A percentile compares a stretch with the other conserved stretches of the same genome.
These are phyloP conservation scores for Penicillium bialowiezense DNA, from an alignment of 495 filamentous ascomycete genomes.

Conservation along the genomic window DNA sequence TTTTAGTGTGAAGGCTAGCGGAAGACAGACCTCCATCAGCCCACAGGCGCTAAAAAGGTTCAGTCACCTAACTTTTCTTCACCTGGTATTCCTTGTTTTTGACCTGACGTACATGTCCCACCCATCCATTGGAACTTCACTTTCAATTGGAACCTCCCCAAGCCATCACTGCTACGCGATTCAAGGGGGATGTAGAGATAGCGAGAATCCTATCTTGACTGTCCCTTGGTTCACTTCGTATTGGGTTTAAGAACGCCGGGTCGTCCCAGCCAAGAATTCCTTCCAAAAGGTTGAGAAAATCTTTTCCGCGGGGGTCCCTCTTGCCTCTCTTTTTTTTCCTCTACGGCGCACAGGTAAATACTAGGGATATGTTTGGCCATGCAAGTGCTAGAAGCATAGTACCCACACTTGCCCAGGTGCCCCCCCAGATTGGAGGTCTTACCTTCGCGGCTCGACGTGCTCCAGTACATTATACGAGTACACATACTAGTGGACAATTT, in stretches of 20 bases:
- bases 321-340: neutral
- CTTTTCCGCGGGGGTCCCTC: no score
- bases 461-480: neutral
- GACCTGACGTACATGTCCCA: conserved; percentile 17
- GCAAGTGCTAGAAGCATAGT: conserved; percentile 7
- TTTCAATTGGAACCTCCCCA: no score
- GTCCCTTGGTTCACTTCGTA: no score
- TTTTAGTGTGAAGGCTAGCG: neutral
- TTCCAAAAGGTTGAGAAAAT: no score
- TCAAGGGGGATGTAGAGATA: no score
- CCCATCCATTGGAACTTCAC: neutral
- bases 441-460: conserved; percentile 2
- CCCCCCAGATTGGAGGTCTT: neutral
- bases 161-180: no score
- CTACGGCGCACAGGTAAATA: conserved; percentile 2
- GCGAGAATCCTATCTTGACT: no score
- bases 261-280: neutral
- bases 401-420: conserved; percentile 2
- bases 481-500: no score
- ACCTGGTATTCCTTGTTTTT: conserved; percentile 21
- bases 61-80: conserved; percentile 7
- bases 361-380: conserved; percentile 6
- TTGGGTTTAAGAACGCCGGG: no score
- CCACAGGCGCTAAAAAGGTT: conserved; percentile 5
- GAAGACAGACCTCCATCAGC: conserved; percentile 1